These are phyloP conservation scores for Apiospora arundinis DNA, from an alignment of 2,329 filamentous ascomycete species.

Conservation along the genomic window DNA sequence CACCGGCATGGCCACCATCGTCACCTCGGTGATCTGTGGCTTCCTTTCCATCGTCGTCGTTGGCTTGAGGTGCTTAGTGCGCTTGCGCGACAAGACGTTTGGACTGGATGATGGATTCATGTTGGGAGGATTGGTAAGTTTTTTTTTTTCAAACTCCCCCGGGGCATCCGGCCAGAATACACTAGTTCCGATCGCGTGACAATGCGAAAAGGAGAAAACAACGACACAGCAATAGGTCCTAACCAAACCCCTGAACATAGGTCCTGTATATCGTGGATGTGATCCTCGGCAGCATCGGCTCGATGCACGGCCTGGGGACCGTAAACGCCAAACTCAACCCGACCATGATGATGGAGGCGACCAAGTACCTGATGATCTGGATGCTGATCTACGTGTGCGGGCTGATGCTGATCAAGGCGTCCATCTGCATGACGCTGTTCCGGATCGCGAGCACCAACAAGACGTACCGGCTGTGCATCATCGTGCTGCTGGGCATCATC, in stretches of 20 bases:
- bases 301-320: slow-evolving; percentile 33
- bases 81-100: slow-evolving; percentile 22
- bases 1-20: slow-evolving; percentile 24
- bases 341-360: slow-evolving; percentile 29
- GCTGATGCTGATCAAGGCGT: slow-evolving; percentile 39
- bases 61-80: slow-evolving; percentile 21
- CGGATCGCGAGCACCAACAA: slow-evolving; percentile 37
- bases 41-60: slow-evolving; percentile 27
- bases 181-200: neutral
- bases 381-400: slow-evolving; percentile 36
- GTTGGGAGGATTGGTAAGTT: slow-evolving; percentile 26
- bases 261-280: slow-evolving; percentile 26
- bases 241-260: neutral
- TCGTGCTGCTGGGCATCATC: slow-evolving; percentile 29
- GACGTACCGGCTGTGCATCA: slow-evolving; percentile 32
- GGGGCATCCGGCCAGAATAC: neutral
- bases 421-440: slow-evolving; percentile 44
- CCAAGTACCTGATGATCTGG: slow-evolving; percentile 36
- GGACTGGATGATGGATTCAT: slow-evolving; percentile 28
- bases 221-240: neutral
- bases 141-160: neutral
- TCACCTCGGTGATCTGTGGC: slow-evolving; percentile 25
- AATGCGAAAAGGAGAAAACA: no score
- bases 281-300: slow-evolving; percentile 25
- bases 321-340: slow-evolving; percentile 32